A percentile compares a stretch with the other conserved stretches of the same genome.
phyloP scores from a whole-genome alignment of 192 early-diverging fungal species.

The Blastocladiella britannica region DNA sequence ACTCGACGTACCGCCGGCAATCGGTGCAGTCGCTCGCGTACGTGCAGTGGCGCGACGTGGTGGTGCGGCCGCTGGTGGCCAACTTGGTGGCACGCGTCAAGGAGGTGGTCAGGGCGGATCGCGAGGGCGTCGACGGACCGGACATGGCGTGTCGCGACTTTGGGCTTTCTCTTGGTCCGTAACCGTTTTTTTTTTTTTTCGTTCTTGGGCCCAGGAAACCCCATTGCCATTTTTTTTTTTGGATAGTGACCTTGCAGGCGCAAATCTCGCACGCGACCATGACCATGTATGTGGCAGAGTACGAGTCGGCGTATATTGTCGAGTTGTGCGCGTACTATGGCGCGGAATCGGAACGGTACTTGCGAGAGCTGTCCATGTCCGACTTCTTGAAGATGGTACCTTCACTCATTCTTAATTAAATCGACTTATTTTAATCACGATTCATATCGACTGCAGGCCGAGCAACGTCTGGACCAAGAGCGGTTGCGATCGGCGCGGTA shows the following conservation, averaged over 20 bases:
- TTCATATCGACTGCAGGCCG: constrained; percentile 15
- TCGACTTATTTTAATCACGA: not conserved
- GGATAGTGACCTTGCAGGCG: not conserved
- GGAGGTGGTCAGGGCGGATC: not conserved
- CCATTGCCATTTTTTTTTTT: too few species aligned
- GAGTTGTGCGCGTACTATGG: constrained; percentile 47
- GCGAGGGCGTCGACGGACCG: not conserved
- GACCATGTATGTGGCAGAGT: constrained; percentile 45
- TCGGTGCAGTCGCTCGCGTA: not conserved
- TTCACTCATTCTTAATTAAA: constrained; percentile 1
- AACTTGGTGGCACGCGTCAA: not conserved
- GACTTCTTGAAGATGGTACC: constrained; percentile 44
- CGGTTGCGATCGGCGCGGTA: constrained; percentile 30
- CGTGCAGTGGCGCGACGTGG: not conserved
- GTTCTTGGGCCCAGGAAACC: too few species aligned
- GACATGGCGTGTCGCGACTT: not conserved
- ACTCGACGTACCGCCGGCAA: not conserved
- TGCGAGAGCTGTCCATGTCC: constrained; percentile 35
- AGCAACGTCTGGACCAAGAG: constrained; percentile 39
- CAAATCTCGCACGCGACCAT: not conserved
- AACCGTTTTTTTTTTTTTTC: too few species aligned
- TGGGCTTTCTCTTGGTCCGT: not conserved
- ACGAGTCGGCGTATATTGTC: constrained; percentile 47
- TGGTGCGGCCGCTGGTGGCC: not conserved
- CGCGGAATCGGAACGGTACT: constrained; percentile 32